A percentile compares a stretch with the other conserved stretches of the same genome.
These are phyloP conservation scores for Scheffersomyces cryptocercus DNA, from an alignment of 1,139 yeast species.

Conservation along the genomic window DNA sequence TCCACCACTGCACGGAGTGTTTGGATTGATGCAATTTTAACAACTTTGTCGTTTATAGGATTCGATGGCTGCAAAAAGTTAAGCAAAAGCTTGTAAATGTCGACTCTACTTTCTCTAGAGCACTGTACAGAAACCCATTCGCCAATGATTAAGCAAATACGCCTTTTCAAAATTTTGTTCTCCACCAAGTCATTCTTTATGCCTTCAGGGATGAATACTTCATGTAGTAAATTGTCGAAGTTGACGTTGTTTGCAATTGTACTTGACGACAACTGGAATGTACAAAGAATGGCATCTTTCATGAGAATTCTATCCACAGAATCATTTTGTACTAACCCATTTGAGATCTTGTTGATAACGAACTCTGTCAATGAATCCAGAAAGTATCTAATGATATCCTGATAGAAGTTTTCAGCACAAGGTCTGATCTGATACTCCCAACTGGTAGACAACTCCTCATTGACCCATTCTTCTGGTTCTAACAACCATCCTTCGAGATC, in stretches of 20 bases:
- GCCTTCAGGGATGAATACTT: slow-evolving; percentile 70
- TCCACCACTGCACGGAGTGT: slow-evolving; percentile 69
- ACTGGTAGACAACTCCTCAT: slow-evolving; percentile 72
- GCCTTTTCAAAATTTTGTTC: slow-evolving; percentile 66
- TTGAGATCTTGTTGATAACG: slow-evolving; percentile 63
- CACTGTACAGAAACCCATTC: slow-evolving; percentile 81
- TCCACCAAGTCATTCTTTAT: slow-evolving; percentile 45
- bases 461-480: slow-evolving; percentile 93
- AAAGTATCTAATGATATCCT: slow-evolving; percentile 68
- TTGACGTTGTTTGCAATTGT: slow-evolving; percentile 65
- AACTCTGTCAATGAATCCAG: slow-evolving; percentile 62
- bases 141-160: slow-evolving; percentile 71
- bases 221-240: slow-evolving; percentile 59
- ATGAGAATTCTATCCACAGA: slow-evolving; percentile 54
- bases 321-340: slow-evolving; percentile 39
- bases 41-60: slow-evolving; percentile 67
- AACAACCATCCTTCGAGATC: slow-evolving; percentile 80
- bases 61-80: slow-evolving; percentile 43
- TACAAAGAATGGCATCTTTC: slow-evolving; percentile 80
- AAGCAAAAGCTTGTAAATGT: slow-evolving; percentile 58
- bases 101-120: slow-evolving; percentile 55
- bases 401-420: slow-evolving; percentile 84
- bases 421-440: slow-evolving; percentile 88
- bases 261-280: slow-evolving; percentile 74
- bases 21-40: slow-evolving; percentile 72